A percentile compares a stretch with the other conserved stretches of the same genome.
These are phyloP conservation scores for Tilletia indica DNA, from an alignment of 1,284 basidiomycete genomes.

Conservation along the genomic window DNA sequence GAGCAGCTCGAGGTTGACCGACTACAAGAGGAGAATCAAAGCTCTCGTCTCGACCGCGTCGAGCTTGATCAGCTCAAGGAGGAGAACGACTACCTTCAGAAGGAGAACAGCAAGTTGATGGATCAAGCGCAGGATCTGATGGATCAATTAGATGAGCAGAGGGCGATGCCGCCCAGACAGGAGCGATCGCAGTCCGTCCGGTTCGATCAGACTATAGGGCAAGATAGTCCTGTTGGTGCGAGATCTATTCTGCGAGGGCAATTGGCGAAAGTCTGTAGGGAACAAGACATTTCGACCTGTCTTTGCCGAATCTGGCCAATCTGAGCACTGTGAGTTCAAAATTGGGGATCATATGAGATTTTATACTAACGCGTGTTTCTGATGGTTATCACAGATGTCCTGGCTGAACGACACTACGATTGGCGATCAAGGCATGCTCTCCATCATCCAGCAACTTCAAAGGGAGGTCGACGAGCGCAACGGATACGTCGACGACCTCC, in stretches of 20 bases:
- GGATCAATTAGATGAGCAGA: background rate
- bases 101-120: background rate
- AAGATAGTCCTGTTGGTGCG: background rate
- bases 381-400: background rate
- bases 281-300: slow-evolving; percentile 14
- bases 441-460: slow-evolving; percentile 5
- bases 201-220: background rate
- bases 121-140: background rate
- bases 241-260: too few species aligned
- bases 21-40: background rate
- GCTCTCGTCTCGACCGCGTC: background rate
- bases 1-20: background rate
- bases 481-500: slow-evolving; percentile 7
- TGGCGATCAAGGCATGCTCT: background rate
- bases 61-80: slow-evolving; percentile 2
- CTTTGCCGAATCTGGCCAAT: background rate
- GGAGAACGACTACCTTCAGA: background rate
- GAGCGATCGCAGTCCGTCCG: slow-evolving; percentile 5
- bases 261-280: background rate
- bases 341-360: background rate
- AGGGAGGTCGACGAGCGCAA: slow-evolving; percentile 12
- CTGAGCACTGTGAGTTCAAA: slow-evolving; percentile 3
- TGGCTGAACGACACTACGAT: slow-evolving; percentile 15
- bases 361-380: background rate
- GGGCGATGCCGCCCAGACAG: background rate